Evolutionary conservation across 1,139 yeast species (phyloP).

Genomic region (Ogataea hybrid): DNA sequence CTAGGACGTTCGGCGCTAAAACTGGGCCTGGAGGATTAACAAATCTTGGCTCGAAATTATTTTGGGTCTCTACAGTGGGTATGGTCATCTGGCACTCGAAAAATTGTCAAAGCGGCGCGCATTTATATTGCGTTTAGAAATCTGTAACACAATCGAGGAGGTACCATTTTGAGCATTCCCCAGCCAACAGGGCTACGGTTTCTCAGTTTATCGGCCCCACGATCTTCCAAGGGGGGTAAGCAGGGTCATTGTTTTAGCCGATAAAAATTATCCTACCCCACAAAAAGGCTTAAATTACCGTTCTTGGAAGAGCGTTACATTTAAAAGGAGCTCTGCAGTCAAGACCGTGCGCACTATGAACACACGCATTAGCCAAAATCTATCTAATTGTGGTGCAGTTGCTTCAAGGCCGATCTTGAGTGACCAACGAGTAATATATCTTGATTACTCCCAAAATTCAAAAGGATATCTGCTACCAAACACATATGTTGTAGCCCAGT

Average conservation of each 20-base stretch:
- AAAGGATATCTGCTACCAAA: conserved; percentile 4
- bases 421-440: no score
- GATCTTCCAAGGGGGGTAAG: no score
- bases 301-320: no score
- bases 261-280: background rate
- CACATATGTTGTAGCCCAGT: conserved; percentile 26
- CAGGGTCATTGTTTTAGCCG: background rate
- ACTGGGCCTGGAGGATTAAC: conserved; percentile 23
- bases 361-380: no score
- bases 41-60: background rate
- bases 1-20: conserved; percentile 35
- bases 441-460: background rate
- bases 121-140: background rate
- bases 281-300: background rate
- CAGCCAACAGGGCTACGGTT: no score
- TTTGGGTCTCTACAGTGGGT: background rate
- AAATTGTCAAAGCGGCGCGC: background rate
- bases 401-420: no score
- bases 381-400: no score
- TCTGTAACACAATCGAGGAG: background rate
- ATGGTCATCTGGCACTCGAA: background rate
- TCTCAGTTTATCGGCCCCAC: no score
- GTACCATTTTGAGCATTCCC: no score
- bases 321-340: no score
- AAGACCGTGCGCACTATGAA: no score